Base-by-base conservation (phyloP, 2,329 filamentous ascomycete genomes). In the Fusarium begoniae region DNA sequence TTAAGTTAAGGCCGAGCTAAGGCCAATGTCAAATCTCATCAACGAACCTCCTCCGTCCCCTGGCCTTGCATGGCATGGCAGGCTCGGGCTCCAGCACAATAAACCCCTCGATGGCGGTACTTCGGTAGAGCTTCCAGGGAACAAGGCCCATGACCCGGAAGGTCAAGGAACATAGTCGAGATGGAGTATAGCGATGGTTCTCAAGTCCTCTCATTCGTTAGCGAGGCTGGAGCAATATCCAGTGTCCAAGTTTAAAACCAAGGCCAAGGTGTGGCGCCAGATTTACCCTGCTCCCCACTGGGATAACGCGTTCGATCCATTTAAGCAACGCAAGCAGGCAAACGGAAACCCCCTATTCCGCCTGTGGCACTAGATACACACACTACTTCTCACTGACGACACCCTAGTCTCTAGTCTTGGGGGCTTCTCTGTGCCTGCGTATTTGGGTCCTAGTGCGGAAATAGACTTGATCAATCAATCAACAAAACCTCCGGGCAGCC, bases 401-500 rank as follows among this genome's bases (percentile, higher is more conserved):
- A 40, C 57, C 56, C 48, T 63, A 47, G 44, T 47, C 50, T 57
- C 50, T 37, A 20, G 48, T 35, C 30, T 24, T 53, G 48, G 50
- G 47, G 41, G 40, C n/a, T 55, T 48, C 55, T 47, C 35, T 63
- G 37, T 58, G 30, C 51, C 66, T 70, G 66, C 59, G 44, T 53
- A 38, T 47, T 38, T 65, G 38, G 43, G 58, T 44, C 30, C 47
- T 70, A 70, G 67, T 63, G 67, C 51, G 59, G 67, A 70, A 59
- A 70, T 66, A 70, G 67, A 60, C 37, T 20, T 30, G 63, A 59
- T 43, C 56, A 61, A 60, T 70, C 59, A 63, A 70, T 71, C 67
- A 71, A 70, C 68, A 70, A 70, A 70, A 70, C 66, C 68, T 70
- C 60, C 48, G 66, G 66, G 24, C 51, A 64, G 48, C 66, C 67